Conservation (phyloP, 352 stramenopile genomes). For the Globisporangium megalacanthum region DNA sequence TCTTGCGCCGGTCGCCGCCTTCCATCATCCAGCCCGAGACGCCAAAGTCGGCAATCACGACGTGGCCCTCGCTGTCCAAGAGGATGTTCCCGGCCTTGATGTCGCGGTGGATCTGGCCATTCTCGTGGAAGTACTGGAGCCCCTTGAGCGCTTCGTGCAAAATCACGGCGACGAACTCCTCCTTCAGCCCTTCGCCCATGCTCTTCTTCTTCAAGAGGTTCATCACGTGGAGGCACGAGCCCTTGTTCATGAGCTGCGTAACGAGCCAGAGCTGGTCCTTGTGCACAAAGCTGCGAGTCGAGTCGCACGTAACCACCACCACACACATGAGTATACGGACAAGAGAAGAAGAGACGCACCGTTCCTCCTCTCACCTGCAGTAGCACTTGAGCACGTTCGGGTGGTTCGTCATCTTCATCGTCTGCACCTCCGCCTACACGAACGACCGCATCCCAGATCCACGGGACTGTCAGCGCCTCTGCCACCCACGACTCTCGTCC, state of each 20-base stretch:
- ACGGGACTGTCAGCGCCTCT: not conserved
- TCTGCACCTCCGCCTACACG: conserved; percentile 91
- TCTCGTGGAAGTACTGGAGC: conserved; percentile 99
- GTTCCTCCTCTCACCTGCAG: conserved; percentile 48
- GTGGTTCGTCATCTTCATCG: conserved; percentile 98
- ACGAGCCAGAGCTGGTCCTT: conserved; percentile 98
- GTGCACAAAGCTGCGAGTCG: conserved; percentile 90
- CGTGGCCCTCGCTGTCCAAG: conserved; percentile 90
- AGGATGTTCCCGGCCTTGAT: conserved; percentile 99
- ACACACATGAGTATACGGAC: not conserved
- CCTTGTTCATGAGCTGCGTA: conserved; percentile 99
- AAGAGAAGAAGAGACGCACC: not conserved
- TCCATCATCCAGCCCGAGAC: conserved; percentile 98
- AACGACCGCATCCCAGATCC: not conserved
- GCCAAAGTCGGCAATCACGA: conserved; percentile 98
- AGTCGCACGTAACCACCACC: not conserved
- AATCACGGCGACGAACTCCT: conserved; percentile 97
- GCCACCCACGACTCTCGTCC: not conserved
- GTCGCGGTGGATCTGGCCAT: conserved; percentile 97
- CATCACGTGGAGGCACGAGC: conserved; percentile 97
- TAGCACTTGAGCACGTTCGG: conserved; percentile 98
- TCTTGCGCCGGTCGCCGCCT: conserved; percentile 89
- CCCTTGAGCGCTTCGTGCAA: conserved; percentile 96
- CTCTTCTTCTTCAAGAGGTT: conserved; percentile 91
- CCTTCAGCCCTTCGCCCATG: conserved; percentile 83